A percentile compares a stretch with the other conserved stretches of the same genome.
Conservation (phyloP, 768 basidiomycete genomes). For the Leucosporidium scottii region DNA sequence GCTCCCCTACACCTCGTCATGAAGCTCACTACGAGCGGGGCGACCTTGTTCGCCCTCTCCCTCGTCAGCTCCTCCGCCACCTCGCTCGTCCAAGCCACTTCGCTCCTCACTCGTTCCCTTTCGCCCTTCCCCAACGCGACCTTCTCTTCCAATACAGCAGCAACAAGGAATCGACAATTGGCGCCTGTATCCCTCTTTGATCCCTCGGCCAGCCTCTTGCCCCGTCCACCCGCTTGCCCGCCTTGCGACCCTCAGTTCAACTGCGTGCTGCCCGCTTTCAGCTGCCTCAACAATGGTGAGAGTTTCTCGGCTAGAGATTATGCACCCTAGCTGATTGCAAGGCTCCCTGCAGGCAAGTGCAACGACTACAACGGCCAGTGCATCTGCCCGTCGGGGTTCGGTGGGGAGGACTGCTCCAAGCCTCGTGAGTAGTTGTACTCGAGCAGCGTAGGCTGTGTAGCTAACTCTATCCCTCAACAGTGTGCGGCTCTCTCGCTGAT, state of each 20-base stretch:
- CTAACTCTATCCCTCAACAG: slow-evolving; percentile 44
- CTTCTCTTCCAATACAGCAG: neutral
- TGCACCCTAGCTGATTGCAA: too few relatives aligned
- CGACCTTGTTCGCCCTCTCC: neutral
- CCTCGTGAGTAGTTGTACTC: slow-evolving; percentile 59
- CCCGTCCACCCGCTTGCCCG: slow-evolving; percentile 19
- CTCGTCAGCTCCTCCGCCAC: neutral
- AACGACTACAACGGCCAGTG: slow-evolving; percentile 91
- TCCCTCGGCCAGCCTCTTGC: too few relatives aligned
- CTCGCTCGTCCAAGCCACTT: neutral
- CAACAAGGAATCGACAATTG: neutral
- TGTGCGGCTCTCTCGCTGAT: slow-evolving; percentile 90
- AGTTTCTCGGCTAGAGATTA: too few relatives aligned
- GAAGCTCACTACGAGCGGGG: too few relatives aligned
- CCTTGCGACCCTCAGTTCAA: slow-evolving; percentile 67
- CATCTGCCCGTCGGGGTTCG: slow-evolving; percentile 95
- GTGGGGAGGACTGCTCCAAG: slow-evolving; percentile 85
- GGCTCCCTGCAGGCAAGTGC: slow-evolving; percentile 56
- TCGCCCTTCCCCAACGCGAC: slow-evolving; percentile 14
- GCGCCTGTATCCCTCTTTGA: slow-evolving; percentile 4
- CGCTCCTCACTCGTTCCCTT: slow-evolving; percentile 7
- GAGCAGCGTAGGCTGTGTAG: neutral
- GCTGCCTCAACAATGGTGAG: slow-evolving; percentile 61
- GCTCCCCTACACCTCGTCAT: too few relatives aligned
- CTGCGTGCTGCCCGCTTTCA: slow-evolving; percentile 83